phyloP scores from a whole-genome alignment of 176 grass and related monocot genomes.

The Chloris gayana region DNA sequence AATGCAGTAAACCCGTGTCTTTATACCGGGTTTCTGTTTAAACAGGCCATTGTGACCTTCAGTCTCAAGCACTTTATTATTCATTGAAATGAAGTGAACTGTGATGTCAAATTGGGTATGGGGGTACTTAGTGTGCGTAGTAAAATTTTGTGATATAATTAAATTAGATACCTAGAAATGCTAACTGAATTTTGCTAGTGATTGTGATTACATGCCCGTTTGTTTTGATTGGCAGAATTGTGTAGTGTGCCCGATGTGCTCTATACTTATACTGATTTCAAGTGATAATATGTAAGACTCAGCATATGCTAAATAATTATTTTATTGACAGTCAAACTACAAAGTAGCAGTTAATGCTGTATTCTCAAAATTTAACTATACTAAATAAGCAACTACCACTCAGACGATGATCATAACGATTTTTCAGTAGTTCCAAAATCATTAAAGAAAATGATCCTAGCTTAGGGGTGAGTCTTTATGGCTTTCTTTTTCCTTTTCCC shows the following conservation, averaged over 20 bases:
- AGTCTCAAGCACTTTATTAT: neutral
- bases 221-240: neutral
- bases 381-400: neutral
- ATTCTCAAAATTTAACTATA: neutral
- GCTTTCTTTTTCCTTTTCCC: neutral
- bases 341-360: neutral
- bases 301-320: too few relatives aligned
- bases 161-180: neutral
- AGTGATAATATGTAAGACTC: slow-evolving; percentile 16
- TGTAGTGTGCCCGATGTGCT: neutral
- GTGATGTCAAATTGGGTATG: neutral
- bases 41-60: neutral
- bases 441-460: slow-evolving; percentile 4
- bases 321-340: neutral
- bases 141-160: too few relatives aligned
- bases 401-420: neutral
- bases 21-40: neutral
- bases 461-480: neutral
- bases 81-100: neutral
- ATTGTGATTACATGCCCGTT: neutral
- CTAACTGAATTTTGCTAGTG: neutral
- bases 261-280: neutral
- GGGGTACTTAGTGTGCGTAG: too few relatives aligned
- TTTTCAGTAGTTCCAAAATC: neutral
- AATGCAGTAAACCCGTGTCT: neutral